Percentiles rank a stretch among this genome's conserved stretches.
phyloP scores from a whole-genome alignment of 345 rosid species.

The Eutrema heterophyllum region DNA sequence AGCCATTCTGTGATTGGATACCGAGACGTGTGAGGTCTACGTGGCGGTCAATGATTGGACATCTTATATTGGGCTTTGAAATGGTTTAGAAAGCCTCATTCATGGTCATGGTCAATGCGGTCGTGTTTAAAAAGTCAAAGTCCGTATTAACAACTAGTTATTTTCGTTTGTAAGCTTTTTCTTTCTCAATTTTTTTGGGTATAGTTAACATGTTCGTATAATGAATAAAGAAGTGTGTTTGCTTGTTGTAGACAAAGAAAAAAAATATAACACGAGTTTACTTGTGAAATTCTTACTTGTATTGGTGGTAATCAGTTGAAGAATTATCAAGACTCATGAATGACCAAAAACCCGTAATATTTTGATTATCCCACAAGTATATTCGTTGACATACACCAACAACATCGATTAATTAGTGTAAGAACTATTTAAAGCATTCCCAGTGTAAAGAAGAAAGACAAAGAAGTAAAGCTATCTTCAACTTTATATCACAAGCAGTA shows the following conservation, averaged over 20 bases:
- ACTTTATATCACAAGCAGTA: slow-evolving; percentile 22
- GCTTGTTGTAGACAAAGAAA: too few relatives aligned
- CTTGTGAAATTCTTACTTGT: neutral
- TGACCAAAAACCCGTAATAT: too few relatives aligned
- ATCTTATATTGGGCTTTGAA: neutral
- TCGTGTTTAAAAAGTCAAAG: slow-evolving; percentile 12
- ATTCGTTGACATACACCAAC: neutral
- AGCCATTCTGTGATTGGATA: slow-evolving; percentile 7
- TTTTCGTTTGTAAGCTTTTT: too few relatives aligned
- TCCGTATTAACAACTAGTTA: neutral
- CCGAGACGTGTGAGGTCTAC: slow-evolving; percentile 9
- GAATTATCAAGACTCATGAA: neutral
- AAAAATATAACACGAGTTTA: neutral
- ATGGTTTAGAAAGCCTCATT: neutral
- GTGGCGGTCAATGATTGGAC: neutral
- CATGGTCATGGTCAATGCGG: neutral
- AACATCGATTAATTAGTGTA: neutral
- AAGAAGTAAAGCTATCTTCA: slow-evolving; percentile 14
- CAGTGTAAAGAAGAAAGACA: neutral
- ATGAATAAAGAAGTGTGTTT: neutral
- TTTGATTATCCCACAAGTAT: neutral
- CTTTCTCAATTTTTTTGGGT: too few relatives aligned
- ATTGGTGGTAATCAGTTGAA: neutral
- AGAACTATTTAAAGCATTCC: neutral
- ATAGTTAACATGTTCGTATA: neutral